phyloP scores from a whole-genome alignment of 2,329 filamentous ascomycete genomes.

The Xylaria sp. region DNA sequence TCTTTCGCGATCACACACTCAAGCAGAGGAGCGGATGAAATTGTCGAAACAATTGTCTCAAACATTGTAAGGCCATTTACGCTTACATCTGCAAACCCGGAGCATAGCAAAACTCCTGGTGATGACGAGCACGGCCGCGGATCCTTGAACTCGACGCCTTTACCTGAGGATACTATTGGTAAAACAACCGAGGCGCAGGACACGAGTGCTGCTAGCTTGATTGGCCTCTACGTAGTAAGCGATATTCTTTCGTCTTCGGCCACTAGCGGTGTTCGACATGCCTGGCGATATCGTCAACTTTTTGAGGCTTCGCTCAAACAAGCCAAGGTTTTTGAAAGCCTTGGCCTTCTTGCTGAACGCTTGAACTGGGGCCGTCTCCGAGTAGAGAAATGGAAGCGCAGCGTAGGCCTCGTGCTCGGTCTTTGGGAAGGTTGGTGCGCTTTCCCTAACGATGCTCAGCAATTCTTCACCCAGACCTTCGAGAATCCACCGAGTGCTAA shows the following conservation, averaged over 20 bases:
- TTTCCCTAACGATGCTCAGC: slow-evolving; percentile 79
- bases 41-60: slow-evolving; percentile 86
- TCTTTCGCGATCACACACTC: slow-evolving; percentile 91
- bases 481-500: slow-evolving; percentile 71
- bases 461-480: slow-evolving; percentile 75
- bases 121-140: slow-evolving; percentile 52
- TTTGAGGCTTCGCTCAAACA: slow-evolving; percentile 78
- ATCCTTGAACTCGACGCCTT: slow-evolving; percentile 51
- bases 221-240: slow-evolving; percentile 79
- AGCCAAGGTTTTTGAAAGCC: slow-evolving; percentile 74
- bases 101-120: slow-evolving; percentile 54
- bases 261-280: slow-evolving; percentile 80
- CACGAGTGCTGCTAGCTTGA: slow-evolving; percentile 76
- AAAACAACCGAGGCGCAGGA: slow-evolving; percentile 62
- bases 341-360: slow-evolving; percentile 78
- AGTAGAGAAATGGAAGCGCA: slow-evolving; percentile 86
- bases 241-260: slow-evolving; percentile 84
- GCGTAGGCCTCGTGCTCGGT: slow-evolving; percentile 73
- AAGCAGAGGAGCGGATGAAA: slow-evolving; percentile 84
- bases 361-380: slow-evolving; percentile 83
- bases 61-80: slow-evolving; percentile 84
- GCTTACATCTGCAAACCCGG: slow-evolving; percentile 75
- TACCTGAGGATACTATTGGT: slow-evolving; percentile 54
- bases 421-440: slow-evolving; percentile 78
- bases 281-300: slow-evolving; percentile 85